Base-by-base conservation (phyloP, 2,329 filamentous ascomycete species). In the Bimuria novae-zelandiae region DNA sequence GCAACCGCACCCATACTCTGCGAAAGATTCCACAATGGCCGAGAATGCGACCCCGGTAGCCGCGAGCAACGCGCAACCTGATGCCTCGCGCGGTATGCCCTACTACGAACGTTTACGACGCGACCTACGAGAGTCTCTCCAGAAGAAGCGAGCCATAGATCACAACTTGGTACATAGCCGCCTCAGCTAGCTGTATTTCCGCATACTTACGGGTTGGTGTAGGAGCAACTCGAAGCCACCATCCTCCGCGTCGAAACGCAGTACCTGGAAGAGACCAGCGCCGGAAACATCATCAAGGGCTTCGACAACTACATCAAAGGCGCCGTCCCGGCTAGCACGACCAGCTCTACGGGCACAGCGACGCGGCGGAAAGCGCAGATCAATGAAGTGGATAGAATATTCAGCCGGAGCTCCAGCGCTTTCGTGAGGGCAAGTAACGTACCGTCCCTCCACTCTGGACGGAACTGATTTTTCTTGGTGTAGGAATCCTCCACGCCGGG, bases 251-350 rank as follows among this genome's bases (percentile, higher is more conserved):
- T 90, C 67, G 94, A 99, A 74, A 85, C 87, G 52, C 83, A 87
- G 16, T 99, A 99, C 73, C 85, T 99, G 46, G 93, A 97, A 73
- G 91, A 91, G 67, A 88, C 87, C 12, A 85, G 82, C 64, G 84
- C 84, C 17, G 94, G 94, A 39, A 99, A 99, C 77, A 97, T 99
- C 70, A 93, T 99, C 72, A 92, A 90, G 43, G 94, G 94, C 19
- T 99, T 99, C 74, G 94, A 99, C 74, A 95, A 92, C 71, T 99
- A 97, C 77, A 95, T 96, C 80, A 99, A 99, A 75, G 92, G 90
- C 49, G 68, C 84, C 7, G 84, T 85, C n/a, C 79, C 81, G 1
- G 82, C 86, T 10, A 80, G 84, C 61, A 80, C 77, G 3, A 69
- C 73, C 4, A 65, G 70, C 49, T 75, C 74, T 23, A 63, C 64